Evolutionary conservation across 306 rosid species (phyloP).

Genomic region (Malus fusca): DNA sequence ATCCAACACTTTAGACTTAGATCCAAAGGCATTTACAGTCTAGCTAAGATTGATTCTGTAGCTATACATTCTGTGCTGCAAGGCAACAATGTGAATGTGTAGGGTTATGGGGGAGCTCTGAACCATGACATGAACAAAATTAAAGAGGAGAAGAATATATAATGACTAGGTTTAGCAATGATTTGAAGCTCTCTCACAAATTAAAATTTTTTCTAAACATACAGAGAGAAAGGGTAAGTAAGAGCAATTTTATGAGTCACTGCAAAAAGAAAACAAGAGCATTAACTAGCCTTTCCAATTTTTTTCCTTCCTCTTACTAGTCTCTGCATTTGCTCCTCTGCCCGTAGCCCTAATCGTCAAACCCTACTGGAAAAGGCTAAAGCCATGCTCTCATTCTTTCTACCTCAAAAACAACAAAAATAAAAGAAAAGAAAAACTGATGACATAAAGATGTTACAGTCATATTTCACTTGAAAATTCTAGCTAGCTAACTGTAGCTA

Average conservation of each 20-base stretch:
- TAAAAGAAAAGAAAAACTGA: neutral
- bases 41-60: neutral
- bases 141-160: neutral
- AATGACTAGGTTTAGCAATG: constrained; percentile 10
- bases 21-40: neutral
- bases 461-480: neutral
- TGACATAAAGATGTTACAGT: constrained; percentile 16
- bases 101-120: neutral
- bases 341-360: constrained; percentile 16
- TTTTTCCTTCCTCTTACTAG: neutral
- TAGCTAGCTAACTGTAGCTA: neutral
- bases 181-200: constrained; percentile 11
- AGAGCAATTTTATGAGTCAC: neutral
- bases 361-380: constrained; percentile 51
- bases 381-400: constrained; percentile 59
- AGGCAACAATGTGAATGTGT: neutral
- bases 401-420: neutral
- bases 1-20: neutral
- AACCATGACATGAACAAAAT: neutral
- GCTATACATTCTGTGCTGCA: neutral
- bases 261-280: constrained; percentile 44
- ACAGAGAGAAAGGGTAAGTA: neutral
- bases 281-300: constrained; percentile 52
- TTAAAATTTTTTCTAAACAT: neutral
- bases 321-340: constrained; percentile 3